Conservation (phyloP, 2,329 filamentous ascomycete species). For the Colletotrichum gigasporum region DNA sequence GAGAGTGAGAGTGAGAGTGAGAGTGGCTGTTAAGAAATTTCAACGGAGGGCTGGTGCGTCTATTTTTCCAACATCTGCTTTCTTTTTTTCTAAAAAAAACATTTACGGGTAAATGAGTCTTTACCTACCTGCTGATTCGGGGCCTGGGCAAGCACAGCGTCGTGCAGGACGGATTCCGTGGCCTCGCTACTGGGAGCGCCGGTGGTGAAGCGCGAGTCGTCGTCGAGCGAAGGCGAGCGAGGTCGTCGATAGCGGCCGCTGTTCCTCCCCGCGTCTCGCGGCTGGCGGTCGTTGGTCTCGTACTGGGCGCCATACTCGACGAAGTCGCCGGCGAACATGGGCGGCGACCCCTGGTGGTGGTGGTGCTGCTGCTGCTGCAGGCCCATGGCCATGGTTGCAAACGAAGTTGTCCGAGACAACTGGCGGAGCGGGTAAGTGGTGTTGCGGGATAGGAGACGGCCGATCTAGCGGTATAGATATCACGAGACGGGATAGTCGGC, state of each 20-base stretch:
- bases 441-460: too few relatives aligned
- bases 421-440: too few relatives aligned
- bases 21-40: neutral
- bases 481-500: too few relatives aligned
- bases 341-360: slow-evolving; percentile 19
- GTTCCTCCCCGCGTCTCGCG: slow-evolving; percentile 10
- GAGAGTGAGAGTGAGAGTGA: neutral
- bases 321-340: slow-evolving; percentile 27
- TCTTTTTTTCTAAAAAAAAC: neutral
- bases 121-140: slow-evolving; percentile 24
- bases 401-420: too few relatives aligned
- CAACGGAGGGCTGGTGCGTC: neutral
- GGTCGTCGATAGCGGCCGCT: slow-evolving; percentile 27
- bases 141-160: slow-evolving; percentile 29
- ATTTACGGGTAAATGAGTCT: neutral
- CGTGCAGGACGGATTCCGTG: slow-evolving; percentile 21
- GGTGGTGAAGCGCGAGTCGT: slow-evolving; percentile 28
- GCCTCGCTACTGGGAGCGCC: slow-evolving; percentile 7
- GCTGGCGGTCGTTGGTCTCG: slow-evolving; percentile 22
- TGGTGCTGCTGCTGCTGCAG: slow-evolving; percentile 25
- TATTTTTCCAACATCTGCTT: neutral
- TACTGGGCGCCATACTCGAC: slow-evolving; percentile 25
- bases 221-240: slow-evolving; percentile 29
- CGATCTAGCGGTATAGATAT: too few relatives aligned
- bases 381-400: slow-evolving; percentile 28